Evolutionary conservation across 805 yeast genomes (phyloP), one percentile per base, ranked within the genome.

Genomic region (Ogataea ganodermae): DNA sequence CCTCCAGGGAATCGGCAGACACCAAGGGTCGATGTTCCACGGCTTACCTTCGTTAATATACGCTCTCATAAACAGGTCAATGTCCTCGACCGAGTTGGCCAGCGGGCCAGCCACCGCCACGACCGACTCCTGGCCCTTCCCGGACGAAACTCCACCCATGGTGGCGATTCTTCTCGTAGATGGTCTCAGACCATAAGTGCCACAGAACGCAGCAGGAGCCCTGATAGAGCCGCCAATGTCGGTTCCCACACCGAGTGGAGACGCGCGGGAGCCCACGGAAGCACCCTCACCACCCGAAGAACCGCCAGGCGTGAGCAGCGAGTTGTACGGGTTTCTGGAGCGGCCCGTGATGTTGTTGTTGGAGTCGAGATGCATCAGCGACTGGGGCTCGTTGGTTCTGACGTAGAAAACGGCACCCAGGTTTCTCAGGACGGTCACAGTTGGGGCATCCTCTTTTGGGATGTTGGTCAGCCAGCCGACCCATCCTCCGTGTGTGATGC

Each of bases 261-360:
- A 79, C 5, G 80, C 88, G 44, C 74, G 77, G 61, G 79, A 73
- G 2, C 78, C 80, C 44, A 81, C 77, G 50, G 79, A 61, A 0
- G 86, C 81, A 53, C 88, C 86, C 62, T 83, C 89, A 50, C 89
- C 89, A 32, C 86, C 84, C 3, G 86, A 80, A 1, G 86, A 80
- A n/a, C 89, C 89, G 52, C 89, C 89, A 2, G 85, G 74, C 16
- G 85, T 76, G 49, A 82, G 69, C 21, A 73, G 65, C 31, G 81
- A 69, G 55, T 84, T 83, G 64, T 70, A 66, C 1, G 86, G 79
- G 59, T 83, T 83, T 59, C 77, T 70, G 5, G 86, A 72, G 52
- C 80, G 70, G 5, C 87, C 88, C 36, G 71, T 74, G 58, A 83
- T 72, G 66, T 79, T 79, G 63, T 82, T 81, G 58, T 72, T 68